Percentiles rank a stretch among this genome's conserved stretches.
Conservation (phyloP, 2,329 filamentous ascomycete species). For the Leptographium radiaticola region DNA sequence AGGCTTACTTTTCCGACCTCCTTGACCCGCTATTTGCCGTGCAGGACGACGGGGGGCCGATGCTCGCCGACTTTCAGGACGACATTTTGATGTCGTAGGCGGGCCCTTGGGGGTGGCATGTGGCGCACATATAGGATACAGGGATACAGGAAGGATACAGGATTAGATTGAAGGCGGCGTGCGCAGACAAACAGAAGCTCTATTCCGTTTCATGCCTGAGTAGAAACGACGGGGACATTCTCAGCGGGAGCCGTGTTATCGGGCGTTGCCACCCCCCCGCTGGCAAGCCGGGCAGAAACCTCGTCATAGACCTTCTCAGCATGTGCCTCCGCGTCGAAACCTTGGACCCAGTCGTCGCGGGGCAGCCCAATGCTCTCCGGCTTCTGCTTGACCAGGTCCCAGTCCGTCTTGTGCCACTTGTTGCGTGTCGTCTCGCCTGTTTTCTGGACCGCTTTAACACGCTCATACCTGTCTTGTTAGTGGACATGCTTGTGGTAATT, state of each 20-base stretch:
- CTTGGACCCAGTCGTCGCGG: conserved; percentile 36
- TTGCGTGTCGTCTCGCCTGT: conserved; percentile 36
- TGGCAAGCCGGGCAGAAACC: conserved; percentile 13
- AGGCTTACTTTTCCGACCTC: conserved; percentile 12
- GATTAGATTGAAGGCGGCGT: too few relatives aligned
- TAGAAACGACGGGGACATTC: neutral
- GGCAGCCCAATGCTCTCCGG: conserved; percentile 33
- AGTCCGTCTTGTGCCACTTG: conserved; percentile 42
- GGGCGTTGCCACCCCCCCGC: neutral
- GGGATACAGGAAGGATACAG: too few relatives aligned
- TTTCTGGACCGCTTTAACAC: conserved; percentile 34
- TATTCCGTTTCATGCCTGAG: neutral
- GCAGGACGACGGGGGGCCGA: conserved; percentile 3
- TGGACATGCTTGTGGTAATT: neutral
- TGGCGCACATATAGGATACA: too few relatives aligned
- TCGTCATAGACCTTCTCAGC: conserved; percentile 25
- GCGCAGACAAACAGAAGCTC: neutral
- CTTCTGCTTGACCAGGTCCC: conserved; percentile 32
- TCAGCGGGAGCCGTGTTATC: too few relatives aligned
- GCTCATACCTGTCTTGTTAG: conserved; percentile 23
- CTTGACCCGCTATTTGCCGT: conserved; percentile 10
- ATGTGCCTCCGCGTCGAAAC: conserved; percentile 30
- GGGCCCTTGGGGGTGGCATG: too few relatives aligned
- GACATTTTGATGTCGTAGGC: neutral
- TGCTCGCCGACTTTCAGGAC: conserved; percentile 7